A percentile compares a stretch with the other conserved stretches of the same genome.
Conservation (phyloP, 2,329 filamentous ascomycete species). For the Diaporthe aspalathi region DNA sequence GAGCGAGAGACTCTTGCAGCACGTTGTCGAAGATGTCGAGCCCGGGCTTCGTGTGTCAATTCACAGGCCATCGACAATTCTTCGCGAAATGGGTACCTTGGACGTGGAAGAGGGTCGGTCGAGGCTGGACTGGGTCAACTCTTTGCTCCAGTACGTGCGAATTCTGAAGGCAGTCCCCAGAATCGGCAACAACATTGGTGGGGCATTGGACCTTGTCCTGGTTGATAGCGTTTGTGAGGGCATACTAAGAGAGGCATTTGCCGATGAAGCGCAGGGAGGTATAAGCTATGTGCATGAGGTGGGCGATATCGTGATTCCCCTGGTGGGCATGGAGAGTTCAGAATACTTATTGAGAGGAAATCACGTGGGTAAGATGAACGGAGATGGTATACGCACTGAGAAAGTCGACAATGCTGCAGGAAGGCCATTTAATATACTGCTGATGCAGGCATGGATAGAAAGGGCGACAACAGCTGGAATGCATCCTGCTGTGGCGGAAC, state of each 20-base stretch:
- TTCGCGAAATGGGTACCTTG: neutral
- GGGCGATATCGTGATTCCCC: neutral
- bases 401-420: neutral
- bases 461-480: constrained; percentile 39
- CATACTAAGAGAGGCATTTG: neutral
- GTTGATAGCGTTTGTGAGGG: neutral
- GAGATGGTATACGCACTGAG: neutral
- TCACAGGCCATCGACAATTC: neutral
- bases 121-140: neutral
- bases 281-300: neutral
- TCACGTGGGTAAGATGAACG: neutral
- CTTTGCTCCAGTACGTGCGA: neutral
- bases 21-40: neutral
- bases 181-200: neutral
- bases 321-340: neutral
- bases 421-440: neutral
- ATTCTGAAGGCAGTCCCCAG: neutral
- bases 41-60: neutral
- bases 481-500: constrained; percentile 39
- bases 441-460: neutral
- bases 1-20: constrained; percentile 51
- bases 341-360: neutral
- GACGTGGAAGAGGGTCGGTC: neutral
- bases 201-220: neutral
- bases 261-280: neutral